A percentile compares a stretch with the other conserved stretches of the same genome.
These are phyloP conservation scores for Magnaporthiopsis rhizophila DNA, from an alignment of 2,329 filamentous ascomycete genomes.

Conservation along the genomic window DNA sequence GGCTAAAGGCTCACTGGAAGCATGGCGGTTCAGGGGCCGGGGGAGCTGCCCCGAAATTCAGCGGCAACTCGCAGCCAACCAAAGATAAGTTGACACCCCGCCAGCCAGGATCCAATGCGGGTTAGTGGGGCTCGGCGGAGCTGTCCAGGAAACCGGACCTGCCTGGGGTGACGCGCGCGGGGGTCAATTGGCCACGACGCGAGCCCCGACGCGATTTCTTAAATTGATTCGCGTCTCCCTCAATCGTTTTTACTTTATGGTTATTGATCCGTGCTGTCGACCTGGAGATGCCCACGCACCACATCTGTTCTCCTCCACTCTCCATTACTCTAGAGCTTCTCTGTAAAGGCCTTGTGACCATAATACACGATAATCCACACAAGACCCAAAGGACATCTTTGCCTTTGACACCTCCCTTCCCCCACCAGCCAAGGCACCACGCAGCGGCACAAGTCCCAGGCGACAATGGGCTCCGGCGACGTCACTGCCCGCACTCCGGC, in stretches of 20 bases:
- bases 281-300: too few species aligned
- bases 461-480: conserved; percentile 12
- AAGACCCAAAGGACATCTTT: neutral
- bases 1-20: neutral
- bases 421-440: neutral
- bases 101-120: too few species aligned
- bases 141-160: neutral
- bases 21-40: neutral
- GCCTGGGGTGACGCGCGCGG: too few species aligned
- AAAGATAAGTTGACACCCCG: too few species aligned
- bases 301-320: too few species aligned
- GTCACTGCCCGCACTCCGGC: conserved; percentile 27
- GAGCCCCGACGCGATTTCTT: neutral
- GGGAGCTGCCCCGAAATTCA: neutral
- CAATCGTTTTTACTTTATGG: neutral
- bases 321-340: too few species aligned
- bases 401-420: neutral
- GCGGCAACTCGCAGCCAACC: neutral
- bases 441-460: neutral
- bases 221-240: neutral
- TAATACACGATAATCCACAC: neutral
- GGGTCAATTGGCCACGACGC: neutral
- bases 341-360: too few species aligned
- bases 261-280: too few species aligned
- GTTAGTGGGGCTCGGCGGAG: too few species aligned